phyloP scores from a whole-genome alignment of 2,329 filamentous ascomycete species.

The Paraphoma sp. region DNA sequence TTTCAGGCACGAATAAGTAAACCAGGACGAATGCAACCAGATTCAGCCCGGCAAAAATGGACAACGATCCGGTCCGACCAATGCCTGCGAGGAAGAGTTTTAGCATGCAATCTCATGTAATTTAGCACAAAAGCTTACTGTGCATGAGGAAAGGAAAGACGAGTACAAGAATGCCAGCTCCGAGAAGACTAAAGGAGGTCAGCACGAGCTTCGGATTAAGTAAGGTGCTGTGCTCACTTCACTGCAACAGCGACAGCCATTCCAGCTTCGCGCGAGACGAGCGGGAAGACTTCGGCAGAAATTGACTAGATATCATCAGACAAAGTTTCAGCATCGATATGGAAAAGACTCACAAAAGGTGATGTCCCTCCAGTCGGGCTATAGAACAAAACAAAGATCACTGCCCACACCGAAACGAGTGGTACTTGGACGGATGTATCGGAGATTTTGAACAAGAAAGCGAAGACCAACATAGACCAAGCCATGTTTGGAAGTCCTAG shows the following conservation, averaged over 20 bases:
- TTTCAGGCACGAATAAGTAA: conserved; percentile 38
- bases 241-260: conserved; percentile 47
- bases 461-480: conserved; percentile 30
- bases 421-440: conserved; percentile 11
- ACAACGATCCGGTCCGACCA: conserved; percentile 40
- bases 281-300: conserved; percentile 27
- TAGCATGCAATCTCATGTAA: not conserved
- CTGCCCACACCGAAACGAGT: conserved; percentile 20
- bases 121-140: not conserved
- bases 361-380: conserved; percentile 28
- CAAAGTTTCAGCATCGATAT: not conserved
- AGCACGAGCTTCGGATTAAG: not conserved
- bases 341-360: conserved; percentile 12
- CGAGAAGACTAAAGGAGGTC: conserved; percentile 36
- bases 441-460: conserved; percentile 22
- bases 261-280: conserved; percentile 30
- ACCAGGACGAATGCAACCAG: conserved; percentile 34
- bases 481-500: conserved; percentile 31
- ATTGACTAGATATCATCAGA: conserved; percentile 13
- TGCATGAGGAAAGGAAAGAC: conserved; percentile 46
- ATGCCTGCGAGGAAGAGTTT: conserved; percentile 14
- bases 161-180: conserved; percentile 46
- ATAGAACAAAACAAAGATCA: conserved; percentile 27
- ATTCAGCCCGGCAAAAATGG: conserved; percentile 44
- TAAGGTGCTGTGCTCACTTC: not conserved